These are phyloP conservation scores for Seiridium cupressi DNA, from an alignment of 2,329 filamentous ascomycete genomes.

Conservation along the genomic window DNA sequence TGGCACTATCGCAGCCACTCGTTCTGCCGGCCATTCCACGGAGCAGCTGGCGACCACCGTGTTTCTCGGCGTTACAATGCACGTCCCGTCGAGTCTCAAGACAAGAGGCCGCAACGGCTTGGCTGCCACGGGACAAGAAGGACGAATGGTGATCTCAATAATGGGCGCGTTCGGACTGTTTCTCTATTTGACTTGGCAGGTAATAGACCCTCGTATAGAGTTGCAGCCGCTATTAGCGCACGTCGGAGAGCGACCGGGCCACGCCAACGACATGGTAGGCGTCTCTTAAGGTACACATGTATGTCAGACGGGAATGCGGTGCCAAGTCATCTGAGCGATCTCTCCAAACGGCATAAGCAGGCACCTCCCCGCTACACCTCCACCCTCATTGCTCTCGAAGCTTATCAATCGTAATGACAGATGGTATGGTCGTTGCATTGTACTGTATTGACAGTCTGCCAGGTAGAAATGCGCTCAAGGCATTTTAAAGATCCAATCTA, in stretches of 20 bases:
- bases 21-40: neutral
- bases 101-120: neutral
- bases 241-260: too few relatives aligned
- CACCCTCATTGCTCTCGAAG: neutral
- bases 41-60: neutral
- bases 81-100: neutral
- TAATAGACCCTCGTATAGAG: neutral
- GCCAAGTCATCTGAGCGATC: too few relatives aligned
- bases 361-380: too few relatives aligned
- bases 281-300: neutral
- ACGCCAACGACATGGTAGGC: too few relatives aligned
- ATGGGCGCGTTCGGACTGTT: neutral
- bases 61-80: neutral
- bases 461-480: too few relatives aligned
- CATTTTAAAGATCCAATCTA: too few relatives aligned
- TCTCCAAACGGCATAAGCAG: too few relatives aligned
- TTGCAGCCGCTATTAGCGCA: too few relatives aligned
- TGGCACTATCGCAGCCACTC: neutral
- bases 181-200: slow-evolving; percentile 1
- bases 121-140: neutral
- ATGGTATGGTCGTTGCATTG: neutral
- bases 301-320: neutral
- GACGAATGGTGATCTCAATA: neutral
- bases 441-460: neutral
- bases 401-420: neutral